Percentiles rank a stretch among this genome's conserved stretches.
phyloP scores from a whole-genome alignment of 331 rosid species.

The Malus hybrid region DNA sequence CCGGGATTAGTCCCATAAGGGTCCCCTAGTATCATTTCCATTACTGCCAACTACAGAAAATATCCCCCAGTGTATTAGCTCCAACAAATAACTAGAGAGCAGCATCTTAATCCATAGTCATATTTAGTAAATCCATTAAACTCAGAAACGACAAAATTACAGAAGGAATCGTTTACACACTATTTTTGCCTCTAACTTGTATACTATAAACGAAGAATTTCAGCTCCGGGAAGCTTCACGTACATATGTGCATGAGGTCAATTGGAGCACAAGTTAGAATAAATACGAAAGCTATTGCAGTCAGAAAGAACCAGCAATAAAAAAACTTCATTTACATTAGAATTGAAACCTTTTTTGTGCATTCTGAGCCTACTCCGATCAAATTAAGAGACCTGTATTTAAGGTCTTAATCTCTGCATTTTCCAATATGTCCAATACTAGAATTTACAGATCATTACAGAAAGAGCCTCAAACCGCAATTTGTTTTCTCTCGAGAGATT shows the following conservation, averaged over 20 bases:
- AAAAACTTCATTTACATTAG: neutral
- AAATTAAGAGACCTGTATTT: neutral
- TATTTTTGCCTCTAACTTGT: neutral
- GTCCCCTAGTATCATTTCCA: constrained; percentile 63
- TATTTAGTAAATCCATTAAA: neutral
- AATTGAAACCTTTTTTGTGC: neutral
- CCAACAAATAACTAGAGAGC: constrained; percentile 4
- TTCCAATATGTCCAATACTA: neutral
- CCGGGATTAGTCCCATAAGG: constrained; percentile 89
- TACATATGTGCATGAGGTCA: neutral
- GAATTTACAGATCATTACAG: neutral
- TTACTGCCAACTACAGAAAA: constrained; percentile 27
- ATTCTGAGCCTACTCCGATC: neutral
- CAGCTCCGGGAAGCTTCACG: neutral
- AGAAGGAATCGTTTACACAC: neutral
- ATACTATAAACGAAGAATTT: neutral
- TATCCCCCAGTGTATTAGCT: constrained; percentile 11
- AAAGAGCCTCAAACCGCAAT: neutral
- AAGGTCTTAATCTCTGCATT: neutral
- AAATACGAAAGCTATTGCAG: neutral
- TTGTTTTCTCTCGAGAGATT: neutral
- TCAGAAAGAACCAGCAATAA: neutral
- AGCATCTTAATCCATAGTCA: constrained; percentile 4
- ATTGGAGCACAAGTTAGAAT: neutral
- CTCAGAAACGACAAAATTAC: neutral